Percentiles rank a stretch among this genome's conserved stretches.
Conservation (phyloP, 495 filamentous ascomycete genomes). For the Penicillium taxi region DNA sequence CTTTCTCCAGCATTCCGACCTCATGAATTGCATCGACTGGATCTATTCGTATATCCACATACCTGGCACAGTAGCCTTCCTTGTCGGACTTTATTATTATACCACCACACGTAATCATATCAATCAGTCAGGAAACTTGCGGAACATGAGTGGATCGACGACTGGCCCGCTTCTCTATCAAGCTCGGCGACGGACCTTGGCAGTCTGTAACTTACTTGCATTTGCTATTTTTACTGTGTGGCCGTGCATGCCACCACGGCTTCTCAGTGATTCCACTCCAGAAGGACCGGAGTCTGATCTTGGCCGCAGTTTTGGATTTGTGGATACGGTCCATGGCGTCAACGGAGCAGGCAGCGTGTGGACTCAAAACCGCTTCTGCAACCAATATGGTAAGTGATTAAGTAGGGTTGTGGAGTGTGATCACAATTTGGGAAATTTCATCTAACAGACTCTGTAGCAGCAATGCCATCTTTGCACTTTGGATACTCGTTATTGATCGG, state of each 20-base stretch:
- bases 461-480: constrained; percentile 77
- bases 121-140: constrained; percentile 29
- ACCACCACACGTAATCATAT: constrained; percentile 46
- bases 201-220: constrained; percentile 66
- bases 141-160: constrained; percentile 28
- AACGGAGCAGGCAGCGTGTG: constrained; percentile 59
- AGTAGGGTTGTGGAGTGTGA: not conserved
- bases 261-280: constrained; percentile 49
- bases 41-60: constrained; percentile 79
- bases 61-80: constrained; percentile 64
- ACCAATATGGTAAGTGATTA: constrained; percentile 46
- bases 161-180: constrained; percentile 49
- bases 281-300: constrained; percentile 36
- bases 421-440: not conserved
- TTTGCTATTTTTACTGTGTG: constrained; percentile 71
- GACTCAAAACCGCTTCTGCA: constrained; percentile 65
- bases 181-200: constrained; percentile 59
- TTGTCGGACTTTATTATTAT: constrained; percentile 60
- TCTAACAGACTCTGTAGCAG: constrained; percentile 36
- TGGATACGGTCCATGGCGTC: constrained; percentile 65
- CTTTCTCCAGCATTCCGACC: constrained; percentile 39
- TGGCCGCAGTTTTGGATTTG: constrained; percentile 56
- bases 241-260: constrained; percentile 74
- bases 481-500: constrained; percentile 73
- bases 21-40: constrained; percentile 51